phyloP scores from a whole-genome alignment of 306 rosid genomes.

The Trifolium subterraneum region DNA sequence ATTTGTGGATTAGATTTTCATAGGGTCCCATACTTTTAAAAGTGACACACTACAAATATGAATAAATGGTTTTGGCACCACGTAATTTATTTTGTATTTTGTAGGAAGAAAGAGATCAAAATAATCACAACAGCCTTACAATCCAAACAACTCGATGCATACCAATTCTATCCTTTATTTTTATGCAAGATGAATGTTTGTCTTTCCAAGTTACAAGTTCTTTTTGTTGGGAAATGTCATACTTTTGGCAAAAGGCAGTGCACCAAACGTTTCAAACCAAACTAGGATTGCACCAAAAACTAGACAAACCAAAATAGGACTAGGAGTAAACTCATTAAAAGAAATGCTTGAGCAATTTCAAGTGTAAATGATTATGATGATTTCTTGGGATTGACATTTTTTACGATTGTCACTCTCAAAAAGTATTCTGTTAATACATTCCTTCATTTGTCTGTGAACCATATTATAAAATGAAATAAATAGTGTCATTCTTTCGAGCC shows the following conservation, averaged over 20 bases:
- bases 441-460: too few species aligned
- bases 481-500: too few species aligned
- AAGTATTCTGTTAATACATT: too few species aligned
- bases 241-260: background rate
- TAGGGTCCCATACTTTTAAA: slow-evolving; percentile 3
- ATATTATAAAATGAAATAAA: too few species aligned
- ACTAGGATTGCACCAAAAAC: background rate
- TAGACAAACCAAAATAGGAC: too few species aligned
- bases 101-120: background rate
- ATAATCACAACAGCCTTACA: background rate
- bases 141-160: background rate
- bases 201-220: background rate
- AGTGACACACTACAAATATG: background rate
- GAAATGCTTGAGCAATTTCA: too few species aligned
- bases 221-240: background rate
- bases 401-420: too few species aligned
- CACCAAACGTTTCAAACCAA: background rate
- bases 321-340: too few species aligned
- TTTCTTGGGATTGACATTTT: too few species aligned
- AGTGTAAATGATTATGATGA: too few species aligned
- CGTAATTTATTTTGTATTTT: background rate
- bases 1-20: slow-evolving; percentile 37
- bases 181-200: background rate
- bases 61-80: slow-evolving; percentile 8
- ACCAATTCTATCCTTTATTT: background rate